Percentiles rank a stretch among this genome's conserved stretches.
Evolutionary conservation across 2,329 filamentous ascomycete genomes (phyloP).

Genomic region (Chaetomiaceae sp.): DNA sequence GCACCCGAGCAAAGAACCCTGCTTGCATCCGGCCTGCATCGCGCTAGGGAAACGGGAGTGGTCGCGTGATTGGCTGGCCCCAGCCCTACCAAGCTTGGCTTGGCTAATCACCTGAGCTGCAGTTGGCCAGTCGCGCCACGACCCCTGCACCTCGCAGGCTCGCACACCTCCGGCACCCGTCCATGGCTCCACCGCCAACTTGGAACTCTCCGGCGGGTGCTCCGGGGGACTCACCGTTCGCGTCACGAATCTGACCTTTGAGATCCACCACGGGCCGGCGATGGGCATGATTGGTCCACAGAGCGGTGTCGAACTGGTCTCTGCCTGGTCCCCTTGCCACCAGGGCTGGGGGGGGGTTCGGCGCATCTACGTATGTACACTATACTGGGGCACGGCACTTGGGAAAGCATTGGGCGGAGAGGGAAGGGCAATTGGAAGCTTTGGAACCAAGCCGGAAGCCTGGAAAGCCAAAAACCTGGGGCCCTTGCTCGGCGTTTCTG

Average conservation of each 20-base stretch:
- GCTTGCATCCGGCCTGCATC: neutral
- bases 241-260: neutral
- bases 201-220: no score
- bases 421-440: neutral
- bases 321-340: neutral
- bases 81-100: conserved; percentile 17
- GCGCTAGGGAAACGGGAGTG: neutral
- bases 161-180: no score
- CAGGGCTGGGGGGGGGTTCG: conserved; percentile 4
- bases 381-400: no score
- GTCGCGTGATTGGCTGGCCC: neutral
- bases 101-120: conserved; percentile 11
- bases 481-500: no score
- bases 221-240: neutral
- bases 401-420: no score
- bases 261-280: neutral
- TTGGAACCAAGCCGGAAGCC: no score
- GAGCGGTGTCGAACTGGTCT: neutral
- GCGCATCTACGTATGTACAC: neutral
- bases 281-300: neutral
- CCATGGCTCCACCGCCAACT: conserved; percentile 5
- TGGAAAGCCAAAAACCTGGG: no score
- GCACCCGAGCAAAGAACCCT: neutral
- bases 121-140: conserved; percentile 13
- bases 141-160: conserved; percentile 11